Evolutionary conservation across 2,329 filamentous ascomycete genomes (phyloP).

Genomic region (Colletotrichum nymphaeae): DNA sequence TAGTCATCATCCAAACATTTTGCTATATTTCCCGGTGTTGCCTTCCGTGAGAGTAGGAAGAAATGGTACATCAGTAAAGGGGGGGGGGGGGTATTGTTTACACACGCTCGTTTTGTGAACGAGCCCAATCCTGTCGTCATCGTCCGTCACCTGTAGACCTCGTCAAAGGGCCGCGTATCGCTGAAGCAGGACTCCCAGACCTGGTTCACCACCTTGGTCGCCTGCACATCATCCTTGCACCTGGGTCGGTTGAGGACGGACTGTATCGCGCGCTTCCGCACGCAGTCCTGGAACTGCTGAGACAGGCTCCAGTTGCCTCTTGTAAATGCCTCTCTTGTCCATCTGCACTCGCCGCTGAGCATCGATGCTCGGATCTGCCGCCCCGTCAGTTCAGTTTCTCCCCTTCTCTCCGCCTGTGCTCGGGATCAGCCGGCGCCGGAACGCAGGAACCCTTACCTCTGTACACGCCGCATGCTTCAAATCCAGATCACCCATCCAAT

Average conservation of each 20-base stretch:
- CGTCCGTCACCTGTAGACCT: conserved; percentile 81
- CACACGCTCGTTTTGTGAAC: conserved; percentile 33
- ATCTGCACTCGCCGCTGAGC: conserved; percentile 93
- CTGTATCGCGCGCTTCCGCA: conserved; percentile 81
- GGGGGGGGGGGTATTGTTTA: conserved; percentile 39
- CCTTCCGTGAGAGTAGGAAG: not conserved
- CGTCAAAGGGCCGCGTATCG: conserved; percentile 95
- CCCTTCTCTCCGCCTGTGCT: not conserved
- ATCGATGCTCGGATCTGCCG: conserved; percentile 88
- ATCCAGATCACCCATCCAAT: conserved; percentile 77
- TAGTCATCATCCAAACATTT: conserved; percentile 23
- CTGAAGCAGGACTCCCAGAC: conserved; percentile 99
- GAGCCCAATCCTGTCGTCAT: not conserved
- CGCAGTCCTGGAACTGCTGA: conserved; percentile 94
- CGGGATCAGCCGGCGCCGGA: not conserved
- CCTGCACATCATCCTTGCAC: conserved; percentile 88
- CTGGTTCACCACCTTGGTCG: conserved; percentile 89
- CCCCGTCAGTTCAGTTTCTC: conserved; percentile 30
- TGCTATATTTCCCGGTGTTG: not conserved
- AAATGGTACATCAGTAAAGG: conserved; percentile 17
- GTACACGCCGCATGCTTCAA: conserved; percentile 93
- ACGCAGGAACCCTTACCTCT: conserved; percentile 68
- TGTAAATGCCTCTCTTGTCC: conserved; percentile 86
- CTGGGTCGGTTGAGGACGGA: conserved; percentile 82
- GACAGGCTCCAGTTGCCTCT: conserved; percentile 89